A percentile compares a stretch with the other conserved stretches of the same genome.
These are phyloP conservation scores for Dimargaris cristalligena DNA, from an alignment of 192 early-diverging fungal genomes.

Conservation along the genomic window DNA sequence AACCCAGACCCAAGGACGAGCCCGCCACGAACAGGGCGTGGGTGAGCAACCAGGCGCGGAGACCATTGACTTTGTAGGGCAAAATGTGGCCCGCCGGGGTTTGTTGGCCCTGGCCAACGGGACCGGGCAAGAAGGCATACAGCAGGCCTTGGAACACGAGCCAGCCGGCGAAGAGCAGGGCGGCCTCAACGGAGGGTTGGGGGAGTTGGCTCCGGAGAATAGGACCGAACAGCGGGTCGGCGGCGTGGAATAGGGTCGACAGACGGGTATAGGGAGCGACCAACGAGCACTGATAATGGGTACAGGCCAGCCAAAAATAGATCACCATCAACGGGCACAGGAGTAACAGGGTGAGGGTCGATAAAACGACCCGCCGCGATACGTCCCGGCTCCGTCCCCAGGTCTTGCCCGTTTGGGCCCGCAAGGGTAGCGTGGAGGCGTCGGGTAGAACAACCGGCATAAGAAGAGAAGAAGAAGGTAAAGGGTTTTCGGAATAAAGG, in stretches of 20 bases:
- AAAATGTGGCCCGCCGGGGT: slow-evolving; percentile 58
- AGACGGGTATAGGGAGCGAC: slow-evolving; percentile 29
- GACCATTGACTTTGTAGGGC: slow-evolving; percentile 64
- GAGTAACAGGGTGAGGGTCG: slow-evolving; percentile 35
- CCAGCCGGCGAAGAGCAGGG: slow-evolving; percentile 44
- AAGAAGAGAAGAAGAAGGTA: not conserved
- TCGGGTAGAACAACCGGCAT: not conserved
- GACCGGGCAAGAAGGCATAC: slow-evolving; percentile 46
- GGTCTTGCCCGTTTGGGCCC: slow-evolving; percentile 46
- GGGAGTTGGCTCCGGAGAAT: slow-evolving; percentile 24
- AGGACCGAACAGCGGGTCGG: slow-evolving; percentile 16
- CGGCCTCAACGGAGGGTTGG: slow-evolving; percentile 26
- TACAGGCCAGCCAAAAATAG: slow-evolving; percentile 52
- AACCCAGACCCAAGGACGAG: slow-evolving; percentile 39
- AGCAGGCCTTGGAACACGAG: slow-evolving; percentile 47
- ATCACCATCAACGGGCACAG: slow-evolving; percentile 46
- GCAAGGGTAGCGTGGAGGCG: not conserved
- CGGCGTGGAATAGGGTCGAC: slow-evolving; percentile 14
- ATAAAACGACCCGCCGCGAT: slow-evolving; percentile 27
- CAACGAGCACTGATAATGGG: slow-evolving; percentile 43
- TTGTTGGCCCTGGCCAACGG: slow-evolving; percentile 56
- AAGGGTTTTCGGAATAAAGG: too few species aligned
- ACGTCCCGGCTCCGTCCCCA: slow-evolving; percentile 53
- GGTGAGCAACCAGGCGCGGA: slow-evolving; percentile 52
- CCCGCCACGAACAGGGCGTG: slow-evolving; percentile 46